Conservation (phyloP, 768 basidiomycete genomes). For the Aureoboletus auriporus region DNA sequence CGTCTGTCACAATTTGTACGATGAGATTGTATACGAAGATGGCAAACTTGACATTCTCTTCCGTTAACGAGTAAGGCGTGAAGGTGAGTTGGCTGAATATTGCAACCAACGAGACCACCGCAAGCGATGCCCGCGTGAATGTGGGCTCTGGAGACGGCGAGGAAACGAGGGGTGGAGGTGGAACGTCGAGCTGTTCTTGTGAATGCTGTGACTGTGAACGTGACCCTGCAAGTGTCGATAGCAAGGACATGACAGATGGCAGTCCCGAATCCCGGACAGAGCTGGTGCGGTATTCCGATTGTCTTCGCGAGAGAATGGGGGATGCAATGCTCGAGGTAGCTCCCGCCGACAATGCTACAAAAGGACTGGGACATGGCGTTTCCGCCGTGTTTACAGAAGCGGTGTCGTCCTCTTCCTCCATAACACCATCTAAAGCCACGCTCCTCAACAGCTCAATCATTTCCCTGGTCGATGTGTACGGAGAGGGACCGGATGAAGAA, state of each 20-base stretch:
- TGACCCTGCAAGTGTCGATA: slow-evolving; percentile 61
- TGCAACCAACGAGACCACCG: slow-evolving; percentile 58
- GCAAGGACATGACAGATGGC: slow-evolving; percentile 59
- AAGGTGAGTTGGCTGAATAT: slow-evolving; percentile 71
- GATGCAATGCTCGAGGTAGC: slow-evolving; percentile 38
- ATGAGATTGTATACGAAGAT: slow-evolving; percentile 50
- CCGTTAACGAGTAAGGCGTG: slow-evolving; percentile 52
- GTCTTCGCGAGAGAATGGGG: slow-evolving; percentile 54
- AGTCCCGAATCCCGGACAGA: slow-evolving; percentile 45
- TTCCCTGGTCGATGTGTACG: slow-evolving; percentile 17
- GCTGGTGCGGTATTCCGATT: slow-evolving; percentile 47
- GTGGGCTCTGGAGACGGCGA: slow-evolving; percentile 24
- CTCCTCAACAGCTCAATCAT: slow-evolving; percentile 41
- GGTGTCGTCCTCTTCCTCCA: slow-evolving; percentile 40
- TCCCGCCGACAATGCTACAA: slow-evolving; percentile 19
- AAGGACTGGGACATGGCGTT: slow-evolving; percentile 35
- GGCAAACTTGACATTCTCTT: slow-evolving; percentile 49
- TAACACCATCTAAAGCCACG: slow-evolving; percentile 34
- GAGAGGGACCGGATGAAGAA: slow-evolving; percentile 13
- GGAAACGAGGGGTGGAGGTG: slow-evolving; percentile 26
- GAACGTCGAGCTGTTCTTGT: slow-evolving; percentile 34
- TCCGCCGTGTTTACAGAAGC: slow-evolving; percentile 38
- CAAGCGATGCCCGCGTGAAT: slow-evolving; percentile 50
- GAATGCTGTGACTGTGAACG: slow-evolving; percentile 56
- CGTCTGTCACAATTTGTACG: slow-evolving; percentile 41